phyloP scores from a whole-genome alignment of 192 early-diverging fungal species.

The Pilaira anomala region DNA sequence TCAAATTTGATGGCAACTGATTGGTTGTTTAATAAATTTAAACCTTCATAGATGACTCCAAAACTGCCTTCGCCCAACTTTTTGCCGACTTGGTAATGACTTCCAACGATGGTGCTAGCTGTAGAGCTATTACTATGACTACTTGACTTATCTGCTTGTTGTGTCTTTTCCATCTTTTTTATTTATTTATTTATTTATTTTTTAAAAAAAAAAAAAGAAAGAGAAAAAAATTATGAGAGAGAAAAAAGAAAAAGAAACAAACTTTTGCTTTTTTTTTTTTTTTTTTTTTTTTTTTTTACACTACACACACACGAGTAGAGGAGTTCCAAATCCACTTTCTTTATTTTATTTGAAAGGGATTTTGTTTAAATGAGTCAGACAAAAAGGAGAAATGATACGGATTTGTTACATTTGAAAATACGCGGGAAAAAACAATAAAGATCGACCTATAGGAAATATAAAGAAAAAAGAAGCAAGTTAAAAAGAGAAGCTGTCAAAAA shows the following conservation, averaged over 20 bases:
- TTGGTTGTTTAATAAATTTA: constrained; percentile 85
- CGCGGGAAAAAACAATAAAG: too few species aligned
- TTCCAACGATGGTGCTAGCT: constrained; percentile 82
- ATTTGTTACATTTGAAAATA: too few species aligned
- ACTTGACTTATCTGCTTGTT: background rate
- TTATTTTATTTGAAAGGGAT: too few species aligned
- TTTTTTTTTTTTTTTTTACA: background rate
- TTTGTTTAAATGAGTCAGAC: too few species aligned
- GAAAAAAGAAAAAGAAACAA: constrained; percentile 10
- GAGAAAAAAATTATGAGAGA: background rate
- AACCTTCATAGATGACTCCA: constrained; percentile 98
- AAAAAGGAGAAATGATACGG: too few species aligned
- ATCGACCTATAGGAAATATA: too few species aligned
- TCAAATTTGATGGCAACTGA: constrained; percentile 97
- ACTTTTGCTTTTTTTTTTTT: constrained; percentile 1
- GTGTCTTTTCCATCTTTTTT: background rate
- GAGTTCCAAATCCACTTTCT: too few species aligned
- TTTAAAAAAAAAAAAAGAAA: constrained; percentile 5
- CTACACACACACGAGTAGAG: too few species aligned
- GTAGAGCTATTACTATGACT: constrained; percentile 3
- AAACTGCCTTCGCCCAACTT: constrained; percentile 98
- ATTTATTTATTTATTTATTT: background rate
- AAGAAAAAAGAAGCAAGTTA: too few species aligned
- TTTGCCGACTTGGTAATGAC: constrained; percentile 95
- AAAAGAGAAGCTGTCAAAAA: background rate